These are phyloP conservation scores for Fusarium sp. DNA, from an alignment of 2,329 filamentous ascomycete genomes.

Conservation along the genomic window DNA sequence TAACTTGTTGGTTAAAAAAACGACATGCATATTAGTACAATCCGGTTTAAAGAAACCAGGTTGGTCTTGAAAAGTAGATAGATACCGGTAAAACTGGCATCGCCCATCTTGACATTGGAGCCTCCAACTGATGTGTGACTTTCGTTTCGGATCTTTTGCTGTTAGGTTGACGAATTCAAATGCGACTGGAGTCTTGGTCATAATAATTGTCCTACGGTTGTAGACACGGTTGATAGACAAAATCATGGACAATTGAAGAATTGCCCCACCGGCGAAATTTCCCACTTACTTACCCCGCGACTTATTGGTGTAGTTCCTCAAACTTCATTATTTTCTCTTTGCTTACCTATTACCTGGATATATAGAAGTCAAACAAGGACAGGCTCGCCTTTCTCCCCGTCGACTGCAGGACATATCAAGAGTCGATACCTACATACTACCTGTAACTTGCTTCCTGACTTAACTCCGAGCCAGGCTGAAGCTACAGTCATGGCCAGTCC, in stretches of 20 bases:
- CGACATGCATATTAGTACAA: not conserved
- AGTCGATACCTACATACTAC: not conserved
- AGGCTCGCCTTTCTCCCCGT: not conserved
- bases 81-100: constrained; percentile 8
- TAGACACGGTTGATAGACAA: not conserved
- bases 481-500: constrained; percentile 41
- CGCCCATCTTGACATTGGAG: not conserved
- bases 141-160: not conserved
- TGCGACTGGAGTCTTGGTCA: not conserved
- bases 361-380: not conserved
- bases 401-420: not conserved
- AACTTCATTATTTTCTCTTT: not conserved
- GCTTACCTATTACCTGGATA: not conserved
- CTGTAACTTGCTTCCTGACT: not conserved
- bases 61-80: not conserved
- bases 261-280: constrained; percentile 26
- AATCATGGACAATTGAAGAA: constrained; percentile 5
- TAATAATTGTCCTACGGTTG: not conserved
- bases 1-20: not conserved
- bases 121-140: not conserved
- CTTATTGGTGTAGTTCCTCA: not conserved
- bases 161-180: not conserved
- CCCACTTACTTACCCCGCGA: constrained; percentile 27
- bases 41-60: not conserved
- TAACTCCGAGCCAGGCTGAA: not conserved